Percentiles rank a stretch among this genome's conserved stretches.
Evolutionary conservation across 257 asterid species (phyloP).

Genomic region (Apocynum venetum): DNA sequence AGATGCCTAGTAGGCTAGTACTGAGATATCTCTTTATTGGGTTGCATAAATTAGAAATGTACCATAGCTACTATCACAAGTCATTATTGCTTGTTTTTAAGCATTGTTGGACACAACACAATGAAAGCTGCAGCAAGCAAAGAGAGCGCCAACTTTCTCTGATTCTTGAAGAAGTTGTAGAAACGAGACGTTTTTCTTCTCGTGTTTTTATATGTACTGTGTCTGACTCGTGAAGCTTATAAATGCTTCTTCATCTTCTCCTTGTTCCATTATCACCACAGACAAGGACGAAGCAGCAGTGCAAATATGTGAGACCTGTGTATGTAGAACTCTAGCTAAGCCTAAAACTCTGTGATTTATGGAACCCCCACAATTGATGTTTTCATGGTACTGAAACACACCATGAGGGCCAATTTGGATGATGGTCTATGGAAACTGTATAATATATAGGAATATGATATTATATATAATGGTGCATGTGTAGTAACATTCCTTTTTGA

Average conservation of each 20-base stretch:
- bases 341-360: neutral
- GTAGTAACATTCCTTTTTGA: too few relatives aligned
- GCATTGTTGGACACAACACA: constrained; percentile 9
- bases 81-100: constrained; percentile 4
- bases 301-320: too few relatives aligned
- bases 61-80: too few relatives aligned
- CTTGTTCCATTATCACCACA: neutral
- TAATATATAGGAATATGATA: too few relatives aligned
- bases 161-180: neutral
- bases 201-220: neutral
- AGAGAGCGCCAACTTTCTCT: constrained; percentile 7
- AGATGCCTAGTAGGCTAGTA: neutral
- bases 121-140: constrained; percentile 13
- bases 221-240: constrained; percentile 12
- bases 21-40: neutral
- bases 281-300: too few relatives aligned
- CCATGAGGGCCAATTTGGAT: neutral
- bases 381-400: neutral
- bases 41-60: neutral
- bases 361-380: neutral
- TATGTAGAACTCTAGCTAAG: neutral
- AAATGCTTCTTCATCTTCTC: constrained; percentile 9
- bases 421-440: neutral
- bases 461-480: too few relatives aligned
- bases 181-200: neutral